Evolutionary conservation across 148 eudicot species (phyloP), one percentile per base, ranked within the genome.

Genomic region (Mesembryanthemum crystallinum): DNA sequence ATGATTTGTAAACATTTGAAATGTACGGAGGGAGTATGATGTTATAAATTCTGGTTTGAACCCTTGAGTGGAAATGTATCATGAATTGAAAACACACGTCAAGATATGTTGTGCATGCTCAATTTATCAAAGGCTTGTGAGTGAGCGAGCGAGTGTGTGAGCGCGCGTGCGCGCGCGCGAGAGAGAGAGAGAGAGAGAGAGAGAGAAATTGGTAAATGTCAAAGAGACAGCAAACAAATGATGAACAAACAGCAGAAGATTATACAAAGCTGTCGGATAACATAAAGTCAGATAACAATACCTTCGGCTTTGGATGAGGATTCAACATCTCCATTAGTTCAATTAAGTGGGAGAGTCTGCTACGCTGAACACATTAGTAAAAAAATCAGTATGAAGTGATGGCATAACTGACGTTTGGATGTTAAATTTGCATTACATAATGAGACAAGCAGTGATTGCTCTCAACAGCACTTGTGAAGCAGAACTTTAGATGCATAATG

Each of bases 271-370:
- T 45, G 14, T 45, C 14, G 21, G 12, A 5, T 59, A 73, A 61
- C 9, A 30, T 7, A 73, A n/a, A 27, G 6, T 33, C 29, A 30
- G 27, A 28, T 23, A 68, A 13, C 39, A 76, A 55, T 67, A 92
- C 97, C 98, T 81, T 88, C 57, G 94, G 91, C 83, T 79, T 89
- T 43, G 99, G 86, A 84, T 90, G 88, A 75, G 91, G 90, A 83
- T 92, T 95, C 78, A 95, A 69, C 96, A 92, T 95, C 83, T 95
- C 99, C 96, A 95, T 85, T 28, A 95, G 79, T 77, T 95, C 98
- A 37, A 95, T 72, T 78, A 95, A 92, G 84, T 95, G 90, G 65
- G 91, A 88, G 71, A 95, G 82, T 80, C 92, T 92, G 73, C 82
- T 83, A 73, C 99, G 91, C 97, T 94, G 89, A 82, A 80, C 64